Conservation (phyloP, 1,139 yeast genomes). For the Yamadazyma atlantica region DNA sequence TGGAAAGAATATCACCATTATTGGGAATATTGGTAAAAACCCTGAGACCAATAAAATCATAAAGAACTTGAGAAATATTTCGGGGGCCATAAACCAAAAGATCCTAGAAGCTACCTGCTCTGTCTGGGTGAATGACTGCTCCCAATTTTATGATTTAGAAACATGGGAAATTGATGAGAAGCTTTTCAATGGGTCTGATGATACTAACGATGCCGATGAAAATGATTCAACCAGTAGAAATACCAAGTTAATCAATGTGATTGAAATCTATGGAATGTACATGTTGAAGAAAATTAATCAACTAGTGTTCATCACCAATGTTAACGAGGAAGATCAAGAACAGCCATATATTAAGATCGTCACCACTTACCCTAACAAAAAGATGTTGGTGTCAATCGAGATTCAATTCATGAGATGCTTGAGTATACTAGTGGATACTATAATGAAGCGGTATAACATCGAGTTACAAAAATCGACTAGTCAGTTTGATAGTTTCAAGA, state of each 20-base stretch:
- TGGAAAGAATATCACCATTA: slow-evolving; percentile 32
- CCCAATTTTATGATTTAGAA: slow-evolving; percentile 47
- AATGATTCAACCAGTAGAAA: slow-evolving; percentile 20
- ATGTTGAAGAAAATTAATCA: slow-evolving; percentile 30
- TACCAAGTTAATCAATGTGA: slow-evolving; percentile 37
- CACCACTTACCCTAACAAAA: slow-evolving; percentile 40
- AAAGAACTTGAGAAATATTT: slow-evolving; percentile 34
- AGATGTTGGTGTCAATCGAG: slow-evolving; percentile 43
- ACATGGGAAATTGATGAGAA: slow-evolving; percentile 36
- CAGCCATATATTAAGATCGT: slow-evolving; percentile 24
- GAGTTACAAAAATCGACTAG: slow-evolving; percentile 23
- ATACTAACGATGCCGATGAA: slow-evolving; percentile 5
- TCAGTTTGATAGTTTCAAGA: slow-evolving; percentile 30
- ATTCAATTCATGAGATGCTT: slow-evolving; percentile 50
- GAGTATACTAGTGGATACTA: slow-evolving; percentile 42
- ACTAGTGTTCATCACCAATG: slow-evolving; percentile 24
- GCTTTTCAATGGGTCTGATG: slow-evolving; percentile 6
- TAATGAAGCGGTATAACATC: slow-evolving; percentile 41
- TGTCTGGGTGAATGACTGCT: slow-evolving; percentile 49
- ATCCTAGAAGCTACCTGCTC: slow-evolving; percentile 46
- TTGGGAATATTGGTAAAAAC: slow-evolving; percentile 35
- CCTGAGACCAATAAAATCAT: slow-evolving; percentile 39
- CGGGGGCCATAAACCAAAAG: slow-evolving; percentile 36
- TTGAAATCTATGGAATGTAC: slow-evolving; percentile 39
- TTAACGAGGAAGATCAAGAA: slow-evolving; percentile 10